phyloP scores from a whole-genome alignment of 305 asterid species.

The Fraxinus ornus region DNA sequence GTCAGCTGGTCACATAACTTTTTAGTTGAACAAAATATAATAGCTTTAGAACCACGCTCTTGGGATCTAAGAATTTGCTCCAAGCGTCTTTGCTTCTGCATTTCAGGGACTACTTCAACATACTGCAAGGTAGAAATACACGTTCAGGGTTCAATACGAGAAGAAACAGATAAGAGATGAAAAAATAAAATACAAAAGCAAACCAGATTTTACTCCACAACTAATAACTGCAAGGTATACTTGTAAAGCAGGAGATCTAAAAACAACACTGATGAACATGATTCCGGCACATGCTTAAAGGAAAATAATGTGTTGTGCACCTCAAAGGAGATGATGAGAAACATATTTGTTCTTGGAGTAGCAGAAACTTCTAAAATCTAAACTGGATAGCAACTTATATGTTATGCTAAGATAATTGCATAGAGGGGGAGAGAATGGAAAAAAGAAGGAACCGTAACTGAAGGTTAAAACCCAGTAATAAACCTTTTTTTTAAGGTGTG shows the following conservation, averaged over 20 bases:
- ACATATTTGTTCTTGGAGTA: background rate
- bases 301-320: background rate
- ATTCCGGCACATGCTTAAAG: background rate
- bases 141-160: background rate
- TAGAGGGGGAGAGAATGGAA: background rate
- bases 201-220: background rate
- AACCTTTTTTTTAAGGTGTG: background rate
- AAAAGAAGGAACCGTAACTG: background rate
- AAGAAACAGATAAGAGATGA: background rate
- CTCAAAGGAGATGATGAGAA: background rate
- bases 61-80: slow-evolving; percentile 94
- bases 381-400: background rate
- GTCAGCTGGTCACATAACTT: slow-evolving; percentile 86
- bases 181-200: background rate
- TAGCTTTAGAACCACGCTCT: slow-evolving; percentile 81
- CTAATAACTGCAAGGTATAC: background rate
- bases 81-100: slow-evolving; percentile 91
- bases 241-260: background rate
- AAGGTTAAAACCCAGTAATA: background rate
- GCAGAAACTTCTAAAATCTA: background rate
- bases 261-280: background rate
- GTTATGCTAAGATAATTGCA: background rate
- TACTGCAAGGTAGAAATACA: slow-evolving; percentile 44
- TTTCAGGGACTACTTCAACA: slow-evolving; percentile 85
- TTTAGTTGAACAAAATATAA: slow-evolving; percentile 88